Percentiles rank a stretch among this genome's conserved stretches.
Conservation (phyloP, 2,329 filamentous ascomycete species). For the Cladosporium velox region DNA sequence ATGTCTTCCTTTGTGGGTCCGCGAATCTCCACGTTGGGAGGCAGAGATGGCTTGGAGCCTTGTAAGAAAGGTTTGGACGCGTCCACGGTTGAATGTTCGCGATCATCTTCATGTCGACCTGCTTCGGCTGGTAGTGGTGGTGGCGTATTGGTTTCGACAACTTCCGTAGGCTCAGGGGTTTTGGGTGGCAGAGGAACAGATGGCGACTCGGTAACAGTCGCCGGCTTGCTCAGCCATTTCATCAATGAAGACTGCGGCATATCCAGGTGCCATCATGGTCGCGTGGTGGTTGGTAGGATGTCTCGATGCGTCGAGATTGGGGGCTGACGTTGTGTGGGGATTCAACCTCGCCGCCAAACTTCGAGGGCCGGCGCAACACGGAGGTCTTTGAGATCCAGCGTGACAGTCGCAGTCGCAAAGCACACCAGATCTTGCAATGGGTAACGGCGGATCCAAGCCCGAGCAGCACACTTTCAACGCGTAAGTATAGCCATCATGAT, state of each 20-base stretch:
- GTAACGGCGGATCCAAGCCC: slow-evolving; percentile 63
- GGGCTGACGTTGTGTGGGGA: slow-evolving; percentile 12
- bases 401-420: slow-evolving; percentile 9
- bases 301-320: background rate
- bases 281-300: slow-evolving; percentile 9
- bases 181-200: background rate
- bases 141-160: background rate
- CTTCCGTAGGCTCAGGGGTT: background rate
- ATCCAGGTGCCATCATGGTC: slow-evolving; percentile 16
- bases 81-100: slow-evolving; percentile 1
- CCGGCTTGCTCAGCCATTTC: slow-evolving; percentile 51
- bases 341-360: slow-evolving; percentile 10
- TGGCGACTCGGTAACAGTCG: slow-evolving; percentile 34
- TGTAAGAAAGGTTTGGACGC: background rate
- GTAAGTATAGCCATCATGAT: slow-evolving; percentile 43
- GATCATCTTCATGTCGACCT: background rate
- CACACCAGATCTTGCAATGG: slow-evolving; percentile 49
- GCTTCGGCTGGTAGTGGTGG: slow-evolving; percentile 17
- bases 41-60: slow-evolving; percentile 33
- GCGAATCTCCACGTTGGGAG: slow-evolving; percentile 55
- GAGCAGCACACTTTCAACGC: slow-evolving; percentile 65
- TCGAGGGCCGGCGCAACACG: slow-evolving; percentile 14
- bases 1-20: slow-evolving; percentile 57
- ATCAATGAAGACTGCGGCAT: slow-evolving; percentile 51
- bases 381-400: slow-evolving; percentile 15